Base-by-base conservation (phyloP, 139 green algal species). In the Yamagishiella unicocca region DNA sequence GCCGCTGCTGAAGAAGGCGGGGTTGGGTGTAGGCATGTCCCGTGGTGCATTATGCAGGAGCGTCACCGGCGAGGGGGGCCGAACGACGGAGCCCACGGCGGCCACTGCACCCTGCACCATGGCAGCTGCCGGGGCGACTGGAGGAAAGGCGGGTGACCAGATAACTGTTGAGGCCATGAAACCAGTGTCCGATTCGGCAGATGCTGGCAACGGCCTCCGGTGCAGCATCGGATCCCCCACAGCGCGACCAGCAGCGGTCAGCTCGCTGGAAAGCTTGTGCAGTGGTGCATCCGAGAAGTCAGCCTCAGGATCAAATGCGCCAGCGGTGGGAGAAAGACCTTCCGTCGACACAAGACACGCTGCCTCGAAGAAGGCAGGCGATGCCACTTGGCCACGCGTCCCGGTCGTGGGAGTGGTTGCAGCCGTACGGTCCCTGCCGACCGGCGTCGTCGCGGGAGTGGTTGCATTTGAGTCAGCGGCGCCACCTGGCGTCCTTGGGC, bases 11-110 rank as follows among this genome's bases (percentile, higher is more conserved):
- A 85, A 55, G 61, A 75, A 76, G 42, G 61, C 79, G 0, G 79
- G 78, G 78, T 75, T 84, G 14, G 78, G 79, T 21, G 79, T 85
- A 14, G 79, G 79, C 58, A 62, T 29, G 29, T 85, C 79, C 0
- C 40, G 29, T 0, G 79, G 79, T 4, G 61, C 61, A n/a, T 29
- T 46, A 0, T 62, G 61, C 42, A 85, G 45, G 1, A 85, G 58
- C 0, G 79, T 85, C 3, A 85, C 61, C 0, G 79, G 79, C 29
- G 79, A 85, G 0, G 79, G 40, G 55, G 62, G 35, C 35, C 62
- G 40, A 14, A 27, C 24, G 14, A 58, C 0, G 55, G 53, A 37
- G 5, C 19, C 33, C n/a, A 22, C 53, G 1, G 22, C 53, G 43
- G 35, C 35, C 1, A 53, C 53, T 45, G 75, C 7, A 21, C 40